A percentile compares a stretch with the other conserved stretches of the same genome.
Conservation (phyloP, 257 asterid species). For the Solanum corneliomulleri region DNA sequence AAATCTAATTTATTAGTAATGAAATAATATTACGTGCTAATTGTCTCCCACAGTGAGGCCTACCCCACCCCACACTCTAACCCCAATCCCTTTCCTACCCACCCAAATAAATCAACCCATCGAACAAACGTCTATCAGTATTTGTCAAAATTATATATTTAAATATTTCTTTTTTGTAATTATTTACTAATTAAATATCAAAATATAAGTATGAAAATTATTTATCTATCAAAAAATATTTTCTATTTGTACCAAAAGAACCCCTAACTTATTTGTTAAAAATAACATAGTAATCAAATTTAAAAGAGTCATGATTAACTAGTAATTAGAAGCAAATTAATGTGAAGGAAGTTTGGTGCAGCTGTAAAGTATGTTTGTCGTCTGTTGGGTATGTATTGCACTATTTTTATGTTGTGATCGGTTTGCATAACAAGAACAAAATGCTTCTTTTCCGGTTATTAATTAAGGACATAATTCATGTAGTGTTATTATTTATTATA, state of each 20-base stretch:
- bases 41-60: neutral
- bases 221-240: neutral
- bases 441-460: neutral
- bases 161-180: no score
- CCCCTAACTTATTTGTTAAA: neutral
- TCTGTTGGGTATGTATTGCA: neutral
- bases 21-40: neutral
- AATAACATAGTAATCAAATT: neutral
- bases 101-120: no score
- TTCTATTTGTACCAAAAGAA: neutral
- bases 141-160: no score
- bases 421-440: neutral
- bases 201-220: neutral
- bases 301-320: neutral
- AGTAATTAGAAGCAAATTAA: neutral
- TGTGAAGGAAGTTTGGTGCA: neutral
- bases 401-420: neutral
- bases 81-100: neutral
- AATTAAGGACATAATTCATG: neutral
- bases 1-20: neutral
- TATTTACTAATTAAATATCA: neutral
- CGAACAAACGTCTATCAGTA: neutral
- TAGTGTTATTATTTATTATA: neutral
- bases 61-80: neutral
- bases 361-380: neutral